Conservation (phyloP, 768 basidiomycete genomes). For the Trametopsis cervina region DNA sequence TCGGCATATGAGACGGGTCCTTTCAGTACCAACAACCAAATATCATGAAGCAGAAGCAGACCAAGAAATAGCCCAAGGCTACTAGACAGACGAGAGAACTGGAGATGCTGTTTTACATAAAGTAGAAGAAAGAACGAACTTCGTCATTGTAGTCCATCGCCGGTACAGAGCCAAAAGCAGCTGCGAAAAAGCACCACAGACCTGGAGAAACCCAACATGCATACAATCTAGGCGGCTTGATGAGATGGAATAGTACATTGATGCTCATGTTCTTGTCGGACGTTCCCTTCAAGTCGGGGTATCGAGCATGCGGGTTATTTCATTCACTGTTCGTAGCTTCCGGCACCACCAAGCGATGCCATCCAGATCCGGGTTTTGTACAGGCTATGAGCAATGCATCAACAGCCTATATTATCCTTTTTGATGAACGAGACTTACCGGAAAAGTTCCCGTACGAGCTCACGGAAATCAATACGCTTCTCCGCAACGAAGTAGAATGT, state of each 20-base stretch:
- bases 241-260: conserved; percentile 3
- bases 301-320: not conserved
- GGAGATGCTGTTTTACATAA: no score
- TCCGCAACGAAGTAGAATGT: conserved; percentile 98
- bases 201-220: no score
- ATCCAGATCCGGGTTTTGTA: conserved; percentile 97
- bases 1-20: no score
- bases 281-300: not conserved
- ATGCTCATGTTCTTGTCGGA: not conserved
- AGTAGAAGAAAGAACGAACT: no score
- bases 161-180: no score
- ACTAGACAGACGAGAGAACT: no score
- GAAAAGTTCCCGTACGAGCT: conserved; percentile 92
- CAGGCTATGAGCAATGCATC: conserved; percentile 36
- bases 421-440: conserved; percentile 39
- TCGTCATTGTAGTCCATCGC: no score
- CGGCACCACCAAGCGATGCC: conserved; percentile 66
- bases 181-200: no score
- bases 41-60: no score
- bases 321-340: conserved; percentile 35
- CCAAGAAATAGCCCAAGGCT: no score
- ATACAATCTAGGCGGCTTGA: conserved; percentile 8
- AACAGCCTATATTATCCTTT: not conserved
- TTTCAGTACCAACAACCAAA: no score
- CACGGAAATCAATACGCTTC: conserved; percentile 92